phyloP scores from a whole-genome alignment of 163 green algal genomes.

The Chlamydomonas reinhardtii region DNA sequence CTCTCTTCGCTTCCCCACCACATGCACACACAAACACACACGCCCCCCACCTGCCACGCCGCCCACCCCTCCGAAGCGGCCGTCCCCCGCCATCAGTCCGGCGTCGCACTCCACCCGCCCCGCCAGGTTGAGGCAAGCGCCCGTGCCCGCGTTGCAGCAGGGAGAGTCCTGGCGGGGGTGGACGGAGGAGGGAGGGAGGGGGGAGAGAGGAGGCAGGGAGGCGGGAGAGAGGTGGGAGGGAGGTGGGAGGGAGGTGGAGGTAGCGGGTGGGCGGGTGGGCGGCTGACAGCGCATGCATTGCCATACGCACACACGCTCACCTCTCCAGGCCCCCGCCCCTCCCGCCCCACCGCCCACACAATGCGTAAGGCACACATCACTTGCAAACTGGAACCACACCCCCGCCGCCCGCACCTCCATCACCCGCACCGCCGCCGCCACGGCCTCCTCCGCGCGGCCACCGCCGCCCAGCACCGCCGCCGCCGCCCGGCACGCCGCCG shows the following conservation, averaged over 20 bases:
- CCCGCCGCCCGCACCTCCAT: slow-evolving; percentile 20
- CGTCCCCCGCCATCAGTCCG: slow-evolving; percentile 77
- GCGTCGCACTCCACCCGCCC: slow-evolving; percentile 88
- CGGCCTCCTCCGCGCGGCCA: background rate
- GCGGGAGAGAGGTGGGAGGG: no score
- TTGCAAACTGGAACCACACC: no score
- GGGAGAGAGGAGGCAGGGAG: background rate
- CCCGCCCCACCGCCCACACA: no score
- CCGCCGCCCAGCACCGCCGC: slow-evolving; percentile 20
- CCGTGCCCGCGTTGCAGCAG: slow-evolving; percentile 78
- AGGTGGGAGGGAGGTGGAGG: no score
- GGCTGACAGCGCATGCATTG: no score
- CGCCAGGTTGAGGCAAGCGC: slow-evolving; percentile 80
- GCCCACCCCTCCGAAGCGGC: slow-evolving; percentile 73
- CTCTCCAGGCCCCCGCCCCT: no score
- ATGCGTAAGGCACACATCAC: no score
- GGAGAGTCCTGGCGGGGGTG: slow-evolving; percentile 63
- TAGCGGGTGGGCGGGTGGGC: no score
- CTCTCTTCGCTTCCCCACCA: no score
- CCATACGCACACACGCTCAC: no score
- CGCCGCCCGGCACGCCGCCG: slow-evolving; percentile 14
- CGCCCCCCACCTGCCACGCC: slow-evolving; percentile 67
- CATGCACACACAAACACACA: no score
- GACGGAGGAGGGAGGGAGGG: background rate
- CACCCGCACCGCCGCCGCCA: slow-evolving; percentile 7